phyloP scores from a whole-genome alignment of 108 stramenopile species.

The Discostella pseudostelligera region DNA sequence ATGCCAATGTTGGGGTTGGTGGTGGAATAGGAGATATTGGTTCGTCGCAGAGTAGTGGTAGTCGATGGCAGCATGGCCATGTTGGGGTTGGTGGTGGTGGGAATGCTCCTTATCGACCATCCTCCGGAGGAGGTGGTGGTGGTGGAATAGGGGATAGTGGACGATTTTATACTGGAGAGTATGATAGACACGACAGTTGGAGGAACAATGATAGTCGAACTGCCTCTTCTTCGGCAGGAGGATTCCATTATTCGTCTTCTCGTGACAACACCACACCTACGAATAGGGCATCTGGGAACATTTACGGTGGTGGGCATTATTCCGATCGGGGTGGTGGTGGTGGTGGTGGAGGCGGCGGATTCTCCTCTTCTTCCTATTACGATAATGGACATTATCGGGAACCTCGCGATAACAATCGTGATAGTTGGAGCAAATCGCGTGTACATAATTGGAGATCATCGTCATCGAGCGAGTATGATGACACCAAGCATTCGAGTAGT shows the following conservation, averaged over 20 bases:
- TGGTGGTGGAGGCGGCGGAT: not conserved
- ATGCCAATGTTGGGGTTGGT: too few relatives aligned
- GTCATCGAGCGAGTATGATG: not conserved
- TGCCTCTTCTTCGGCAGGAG: too few relatives aligned
- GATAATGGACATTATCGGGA: not conserved
- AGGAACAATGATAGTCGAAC: not conserved
- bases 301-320: not conserved
- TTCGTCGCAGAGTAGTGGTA: not conserved
- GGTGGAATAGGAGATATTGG: too few relatives aligned
- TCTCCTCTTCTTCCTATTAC: not conserved
- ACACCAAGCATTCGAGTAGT: too few relatives aligned
- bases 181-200: conserved; percentile 1
- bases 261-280: not conserved
- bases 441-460: not conserved
- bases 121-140: not conserved
- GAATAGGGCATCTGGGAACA: not conserved
- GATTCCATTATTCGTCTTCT: too few relatives aligned
- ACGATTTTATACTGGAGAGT: not conserved
- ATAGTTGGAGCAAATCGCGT: not conserved
- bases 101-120: too few relatives aligned
- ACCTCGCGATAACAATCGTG: not conserved
- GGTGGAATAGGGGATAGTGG: not conserved
- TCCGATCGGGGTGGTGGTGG: not conserved
- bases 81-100: too few relatives aligned
- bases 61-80: too few relatives aligned